Conservation (phyloP, 140 eudicot species). For the Erigeron philadelphicus region DNA sequence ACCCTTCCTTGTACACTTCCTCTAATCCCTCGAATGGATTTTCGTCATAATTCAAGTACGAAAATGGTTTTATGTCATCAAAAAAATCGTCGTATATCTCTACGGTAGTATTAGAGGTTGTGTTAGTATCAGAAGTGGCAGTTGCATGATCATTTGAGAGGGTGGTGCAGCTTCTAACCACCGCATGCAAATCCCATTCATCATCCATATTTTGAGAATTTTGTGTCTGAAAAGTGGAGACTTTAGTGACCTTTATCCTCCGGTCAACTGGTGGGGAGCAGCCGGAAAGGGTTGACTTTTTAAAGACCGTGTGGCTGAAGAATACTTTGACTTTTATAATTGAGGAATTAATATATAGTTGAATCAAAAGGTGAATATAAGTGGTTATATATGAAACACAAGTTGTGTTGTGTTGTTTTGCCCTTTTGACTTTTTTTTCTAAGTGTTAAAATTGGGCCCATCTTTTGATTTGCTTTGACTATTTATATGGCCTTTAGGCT, state of each 20-base stretch:
- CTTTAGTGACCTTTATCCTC: background rate
- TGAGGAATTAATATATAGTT: conserved; percentile 19
- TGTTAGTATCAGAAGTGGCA: conserved; percentile 16
- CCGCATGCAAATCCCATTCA: conserved; percentile 44
- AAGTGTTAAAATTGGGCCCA: conserved; percentile 31
- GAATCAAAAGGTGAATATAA: conserved; percentile 30
- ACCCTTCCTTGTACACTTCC: conserved; percentile 38
- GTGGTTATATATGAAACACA: conserved; percentile 26
- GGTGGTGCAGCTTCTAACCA: conserved; percentile 39
- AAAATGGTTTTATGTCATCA: conserved; percentile 13
- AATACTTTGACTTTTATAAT: conserved; percentile 27
- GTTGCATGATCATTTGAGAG: conserved; percentile 1
- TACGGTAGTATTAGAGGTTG: conserved; percentile 5
- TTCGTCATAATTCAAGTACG: conserved; percentile 14
- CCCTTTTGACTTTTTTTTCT: conserved; percentile 29
- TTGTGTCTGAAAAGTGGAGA: background rate
- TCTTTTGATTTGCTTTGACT: conserved; percentile 30
- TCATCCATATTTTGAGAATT: conserved; percentile 25
- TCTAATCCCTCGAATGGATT: conserved; percentile 34
- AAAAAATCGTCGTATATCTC: conserved; percentile 21
- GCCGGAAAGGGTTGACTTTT: conserved; percentile 33
- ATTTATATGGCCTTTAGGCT: background rate
- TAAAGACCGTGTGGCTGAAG: conserved; percentile 20
- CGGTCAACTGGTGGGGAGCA: background rate
- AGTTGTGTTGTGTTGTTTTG: conserved; percentile 16